Base-by-base conservation (phyloP, 306 rosid species). In the Oxytropis ochrocephala region DNA sequence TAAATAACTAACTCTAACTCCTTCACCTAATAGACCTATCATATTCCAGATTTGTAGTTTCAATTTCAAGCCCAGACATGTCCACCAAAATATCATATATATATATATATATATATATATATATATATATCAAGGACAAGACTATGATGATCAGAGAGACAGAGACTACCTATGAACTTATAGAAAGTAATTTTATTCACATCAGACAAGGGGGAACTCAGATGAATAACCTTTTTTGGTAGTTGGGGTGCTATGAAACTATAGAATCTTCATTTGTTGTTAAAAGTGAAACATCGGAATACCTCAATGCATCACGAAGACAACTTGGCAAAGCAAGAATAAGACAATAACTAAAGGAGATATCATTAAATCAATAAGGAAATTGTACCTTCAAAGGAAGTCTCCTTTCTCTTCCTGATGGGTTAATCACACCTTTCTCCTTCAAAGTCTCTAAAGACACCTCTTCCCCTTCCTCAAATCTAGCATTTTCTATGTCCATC, bases 391-490 rank as follows among this genome's bases (percentile, higher is more conserved):
- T 94, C 80, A 94, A 78, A 52, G 95, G 96, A 44, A 94, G 99
- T 71, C 35, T 87, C 72, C 95, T 82, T 14, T 91, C 97, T 80
- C 97, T 91, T 77, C 97, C 97, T 8, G 99, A 94, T 48, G 97
- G 95, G 80, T 91, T 89, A 77, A 94, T 91, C 74, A 91, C 79
- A 11, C 99, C 80, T 83, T 80, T 91, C 67, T 70, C 80, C 88
- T 78, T 94, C 72, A 95, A 76, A 17, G 92, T 72, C 79, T 95
- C 91, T 38, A 89, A 60, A 30, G 99, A 84, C 6, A 95, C 97
- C 77, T 95, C 96, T 12, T 95, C 99, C 17, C 99, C 99, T 11
- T 89, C 95, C 78, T 80, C 75, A 84, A 91, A 95, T 75, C 86
- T 87, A 10, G 96, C 95, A 2, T 67, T 89, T 68, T 86, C 97